These are phyloP conservation scores for Cyberlindnera euphorbiae DNA, from an alignment of 805 yeast genomes.

Conservation along the genomic window DNA sequence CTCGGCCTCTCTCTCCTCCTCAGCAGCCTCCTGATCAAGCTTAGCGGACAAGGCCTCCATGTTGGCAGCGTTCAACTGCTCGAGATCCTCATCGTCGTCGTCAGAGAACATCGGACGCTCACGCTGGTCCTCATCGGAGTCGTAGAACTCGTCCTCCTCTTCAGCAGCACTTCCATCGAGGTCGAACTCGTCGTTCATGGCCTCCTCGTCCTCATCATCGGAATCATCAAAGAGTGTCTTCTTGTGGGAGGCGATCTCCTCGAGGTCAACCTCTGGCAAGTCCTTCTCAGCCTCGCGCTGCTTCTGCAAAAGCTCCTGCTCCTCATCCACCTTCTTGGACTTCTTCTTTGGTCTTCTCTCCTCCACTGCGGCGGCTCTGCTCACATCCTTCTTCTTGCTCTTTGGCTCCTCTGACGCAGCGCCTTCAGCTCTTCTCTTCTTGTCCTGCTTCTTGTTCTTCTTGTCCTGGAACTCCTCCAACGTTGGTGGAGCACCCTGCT, in stretches of 20 bases:
- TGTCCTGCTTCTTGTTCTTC: constrained; percentile 31
- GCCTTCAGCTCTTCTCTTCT: constrained; percentile 31
- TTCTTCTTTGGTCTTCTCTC: constrained; percentile 16
- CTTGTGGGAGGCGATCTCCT: constrained; percentile 63
- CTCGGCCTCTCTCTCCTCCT: constrained; percentile 59
- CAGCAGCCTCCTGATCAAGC: constrained; percentile 56
- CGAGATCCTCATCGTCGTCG: constrained; percentile 54
- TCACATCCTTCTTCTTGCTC: constrained; percentile 20
- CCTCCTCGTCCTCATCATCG: constrained; percentile 32
- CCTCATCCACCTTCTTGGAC: constrained; percentile 23
- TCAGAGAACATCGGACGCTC: constrained; percentile 26
- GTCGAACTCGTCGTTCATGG: constrained; percentile 46
- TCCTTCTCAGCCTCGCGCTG: constrained; percentile 38
- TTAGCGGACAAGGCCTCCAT: constrained; percentile 73
- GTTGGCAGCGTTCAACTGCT: constrained; percentile 75
- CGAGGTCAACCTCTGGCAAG: constrained; percentile 62
- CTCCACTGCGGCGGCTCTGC: constrained; percentile 8
- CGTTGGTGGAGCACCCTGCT: constrained; percentile 90
- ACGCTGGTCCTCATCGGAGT: constrained; percentile 25
- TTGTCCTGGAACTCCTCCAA: constrained; percentile 72
- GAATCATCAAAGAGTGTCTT: constrained; percentile 70
- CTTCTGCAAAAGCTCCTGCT: constrained; percentile 22
- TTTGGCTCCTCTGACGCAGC: constrained; percentile 26
- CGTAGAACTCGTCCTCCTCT: constrained; percentile 33
- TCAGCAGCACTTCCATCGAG: constrained; percentile 47